Conservation (phyloP, 2,329 filamentous ascomycete species). For the Hypocreales sp. region DNA sequence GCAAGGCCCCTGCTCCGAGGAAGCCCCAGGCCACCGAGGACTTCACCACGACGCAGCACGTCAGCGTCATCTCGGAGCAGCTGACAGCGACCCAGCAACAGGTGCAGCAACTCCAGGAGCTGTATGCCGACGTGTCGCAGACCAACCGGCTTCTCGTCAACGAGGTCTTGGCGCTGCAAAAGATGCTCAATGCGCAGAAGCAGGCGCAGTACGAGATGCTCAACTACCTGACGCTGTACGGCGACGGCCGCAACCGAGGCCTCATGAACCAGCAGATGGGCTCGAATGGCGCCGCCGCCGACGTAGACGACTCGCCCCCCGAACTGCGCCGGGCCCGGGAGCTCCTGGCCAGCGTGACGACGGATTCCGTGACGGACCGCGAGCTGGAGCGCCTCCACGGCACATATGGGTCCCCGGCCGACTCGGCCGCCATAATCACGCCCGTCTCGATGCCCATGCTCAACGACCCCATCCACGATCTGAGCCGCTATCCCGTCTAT, state of each 20-base stretch:
- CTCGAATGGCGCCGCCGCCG: slow-evolving; percentile 21
- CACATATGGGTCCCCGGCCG: slow-evolving; percentile 36
- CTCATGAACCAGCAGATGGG: slow-evolving; percentile 16
- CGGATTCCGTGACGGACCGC: slow-evolving; percentile 35
- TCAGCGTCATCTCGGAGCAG: slow-evolving; percentile 77
- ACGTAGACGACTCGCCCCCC: slow-evolving; percentile 32
- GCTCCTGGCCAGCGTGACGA: slow-evolving; percentile 34
- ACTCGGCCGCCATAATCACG: slow-evolving; percentile 29
- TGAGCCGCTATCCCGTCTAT: slow-evolving; percentile 57
- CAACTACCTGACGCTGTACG: slow-evolving; percentile 34
- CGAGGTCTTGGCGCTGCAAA: slow-evolving; percentile 44
- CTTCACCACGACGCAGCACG: slow-evolving; percentile 69
- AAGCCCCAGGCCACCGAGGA: slow-evolving; percentile 56
- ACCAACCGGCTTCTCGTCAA: slow-evolving; percentile 47
- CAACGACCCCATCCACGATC: slow-evolving; percentile 39
- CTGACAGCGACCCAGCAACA: slow-evolving; percentile 85
- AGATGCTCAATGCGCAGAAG: slow-evolving; percentile 41
- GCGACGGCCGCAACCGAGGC: slow-evolving; percentile 24
- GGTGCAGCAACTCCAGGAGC: slow-evolving; percentile 71
- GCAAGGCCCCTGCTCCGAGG: slow-evolving; percentile 83
- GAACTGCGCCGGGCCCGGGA: slow-evolving; percentile 42
- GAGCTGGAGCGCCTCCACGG: slow-evolving; percentile 40
- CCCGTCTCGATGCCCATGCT: slow-evolving; percentile 28
- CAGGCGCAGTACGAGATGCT: slow-evolving; percentile 43
- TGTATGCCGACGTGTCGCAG: slow-evolving; percentile 62